Evolutionary conservation across 1,284 basidiomycete species (phyloP), one percentile per base, ranked within the genome.

Genomic region (Neonothopanus nambi): DNA sequence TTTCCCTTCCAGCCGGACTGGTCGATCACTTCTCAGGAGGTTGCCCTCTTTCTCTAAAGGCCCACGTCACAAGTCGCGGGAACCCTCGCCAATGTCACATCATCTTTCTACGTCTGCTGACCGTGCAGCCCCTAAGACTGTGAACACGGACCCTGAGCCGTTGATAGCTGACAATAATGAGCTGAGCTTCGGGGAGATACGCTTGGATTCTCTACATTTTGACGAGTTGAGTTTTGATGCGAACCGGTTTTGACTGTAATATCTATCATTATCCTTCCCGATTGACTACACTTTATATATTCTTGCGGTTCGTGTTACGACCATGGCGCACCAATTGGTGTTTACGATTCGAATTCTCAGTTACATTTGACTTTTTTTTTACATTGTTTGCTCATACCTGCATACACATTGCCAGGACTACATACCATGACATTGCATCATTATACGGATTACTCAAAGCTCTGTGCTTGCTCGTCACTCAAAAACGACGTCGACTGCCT

Each of bases 141-240:
- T 11, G 9, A 33, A 33, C 30, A 8, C 23, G 9, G 28, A 17
- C n/a, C 9, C 36, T n/a, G 33, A 37, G 18, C 26, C 48, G 11
- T 17, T 9, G 20, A 30, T 15, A 23, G 26, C 26, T 23, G 24
- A 38, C 23, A 51, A 52, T 28, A 21, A 45, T 15, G 59, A 68
- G 18, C 33, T 48, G 54, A 72, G 70, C 50, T 63, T 77, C 12
- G 51, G 55, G 45, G 79, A 80, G 66, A 74, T 78, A 73, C 66
- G 62, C 23, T 70, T 80, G 39, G 75, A 79, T 57, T 80, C 79
- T 23, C 65, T 80, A 48, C 78, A 79, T 55, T 81, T 80, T 59
- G 79, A 81, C 52, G 72, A 76, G 1, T 49, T 81, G 41, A 74
- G 73, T 51, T 76, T 80, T 47, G 75, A 80, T 58, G 68, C 70